phyloP scores from a whole-genome alignment of 2,329 filamentous ascomycete species.

The Fusarium torreyae region DNA sequence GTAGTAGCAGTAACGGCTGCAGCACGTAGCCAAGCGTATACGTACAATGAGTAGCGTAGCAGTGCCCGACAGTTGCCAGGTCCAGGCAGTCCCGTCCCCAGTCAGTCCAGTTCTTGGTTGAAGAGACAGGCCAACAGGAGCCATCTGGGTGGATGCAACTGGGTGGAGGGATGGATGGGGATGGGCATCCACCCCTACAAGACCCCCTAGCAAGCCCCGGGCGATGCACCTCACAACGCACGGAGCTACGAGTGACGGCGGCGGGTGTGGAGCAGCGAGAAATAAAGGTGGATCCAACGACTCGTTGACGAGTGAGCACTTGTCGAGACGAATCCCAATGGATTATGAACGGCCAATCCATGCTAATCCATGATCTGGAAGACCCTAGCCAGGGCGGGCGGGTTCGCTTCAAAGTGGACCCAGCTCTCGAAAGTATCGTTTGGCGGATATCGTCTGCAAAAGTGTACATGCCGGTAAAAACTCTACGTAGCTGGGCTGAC shows the following conservation, averaged over 20 bases:
- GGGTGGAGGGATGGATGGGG: slow-evolving; percentile 18
- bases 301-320: slow-evolving; percentile 29
- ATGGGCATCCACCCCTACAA: neutral
- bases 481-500: slow-evolving; percentile 11
- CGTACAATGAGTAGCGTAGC: slow-evolving; percentile 32
- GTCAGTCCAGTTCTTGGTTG: slow-evolving; percentile 8
- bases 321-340: slow-evolving; percentile 18
- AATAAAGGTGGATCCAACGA: slow-evolving; percentile 30
- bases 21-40: slow-evolving; percentile 31
- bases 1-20: slow-evolving; percentile 35
- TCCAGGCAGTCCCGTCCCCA: slow-evolving; percentile 16
- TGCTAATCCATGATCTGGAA: slow-evolving; percentile 8
- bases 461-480: slow-evolving; percentile 26
- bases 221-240: slow-evolving; percentile 43
- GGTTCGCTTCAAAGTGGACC: slow-evolving; percentile 9
- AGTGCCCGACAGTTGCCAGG: slow-evolving; percentile 40
- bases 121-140: slow-evolving; percentile 22
- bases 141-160: slow-evolving; percentile 14
- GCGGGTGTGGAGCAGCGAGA: slow-evolving; percentile 38
- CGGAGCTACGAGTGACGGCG: slow-evolving; percentile 43
- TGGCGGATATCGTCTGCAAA: neutral
- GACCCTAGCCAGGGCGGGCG: slow-evolving; percentile 10
- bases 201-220: slow-evolving; percentile 25
- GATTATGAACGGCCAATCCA: slow-evolving; percentile 16
- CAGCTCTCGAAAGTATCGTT: slow-evolving; percentile 1